phyloP scores from a whole-genome alignment of 768 basidiomycete species.

The Tricholoma sp. region DNA sequence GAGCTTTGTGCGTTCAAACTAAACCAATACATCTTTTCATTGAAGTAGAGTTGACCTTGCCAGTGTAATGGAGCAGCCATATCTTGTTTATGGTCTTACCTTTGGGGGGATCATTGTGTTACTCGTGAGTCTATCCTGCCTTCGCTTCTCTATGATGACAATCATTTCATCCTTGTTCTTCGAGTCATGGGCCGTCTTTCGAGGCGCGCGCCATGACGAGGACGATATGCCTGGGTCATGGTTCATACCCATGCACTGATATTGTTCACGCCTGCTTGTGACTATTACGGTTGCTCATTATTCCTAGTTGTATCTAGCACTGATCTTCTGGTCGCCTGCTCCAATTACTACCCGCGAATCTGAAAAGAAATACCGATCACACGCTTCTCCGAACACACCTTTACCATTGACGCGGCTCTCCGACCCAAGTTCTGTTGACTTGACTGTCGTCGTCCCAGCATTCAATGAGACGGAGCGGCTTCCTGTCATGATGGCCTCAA shows the following conservation, averaged over 20 bases:
- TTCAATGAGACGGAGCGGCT: conserved; percentile 87
- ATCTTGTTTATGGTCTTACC: conserved; percentile 32
- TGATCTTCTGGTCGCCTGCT: conserved; percentile 72
- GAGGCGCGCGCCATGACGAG: conserved; percentile 49
- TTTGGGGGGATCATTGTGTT: conserved; percentile 25
- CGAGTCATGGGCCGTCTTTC: conserved; percentile 57
- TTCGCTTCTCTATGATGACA: conserved; percentile 43
- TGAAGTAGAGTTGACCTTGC: neutral
- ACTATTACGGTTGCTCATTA: conserved; percentile 13
- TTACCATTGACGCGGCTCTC: conserved; percentile 51
- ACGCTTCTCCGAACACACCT: conserved; percentile 46
- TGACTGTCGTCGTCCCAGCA: conserved; percentile 85
- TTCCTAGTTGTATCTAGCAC: conserved; percentile 59
- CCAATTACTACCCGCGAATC: conserved; percentile 57
- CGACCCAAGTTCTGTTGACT: conserved; percentile 57
- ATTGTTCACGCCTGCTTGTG: conserved; percentile 1
- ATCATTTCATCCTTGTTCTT: conserved; percentile 92
- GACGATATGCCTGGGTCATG: conserved; percentile 62
- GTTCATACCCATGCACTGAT: conserved; percentile 36
- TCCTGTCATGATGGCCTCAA: conserved; percentile 76
- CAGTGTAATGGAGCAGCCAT: conserved; percentile 20
- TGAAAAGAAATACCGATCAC: conserved; percentile 66
- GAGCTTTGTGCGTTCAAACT: neutral
- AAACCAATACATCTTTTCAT: neutral
- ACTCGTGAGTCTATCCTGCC: conserved; percentile 28